Base-by-base conservation (phyloP, 495 filamentous ascomycete genomes). In the Daldinia caldariorum region DNA sequence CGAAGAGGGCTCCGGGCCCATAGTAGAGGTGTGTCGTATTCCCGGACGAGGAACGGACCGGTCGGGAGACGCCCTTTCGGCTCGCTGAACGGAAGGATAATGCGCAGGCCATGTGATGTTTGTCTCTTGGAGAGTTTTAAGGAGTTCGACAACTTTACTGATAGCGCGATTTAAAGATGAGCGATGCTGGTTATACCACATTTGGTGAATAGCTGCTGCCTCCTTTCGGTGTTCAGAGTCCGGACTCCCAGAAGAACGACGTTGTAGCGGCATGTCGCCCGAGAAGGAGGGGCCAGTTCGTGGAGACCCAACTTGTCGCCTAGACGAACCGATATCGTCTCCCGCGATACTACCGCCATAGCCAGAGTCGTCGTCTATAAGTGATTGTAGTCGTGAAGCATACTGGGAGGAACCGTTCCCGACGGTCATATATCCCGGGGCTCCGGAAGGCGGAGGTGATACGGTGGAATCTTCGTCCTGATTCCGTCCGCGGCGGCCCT, bases 51-150 rank as follows among this genome's bases (percentile, higher is more conserved):
- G 71, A 2, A 71, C 57, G 18, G 80, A 70, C 34, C 71, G 77
- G 3, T 81, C 77, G 6, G 82, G 79, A 10, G 82, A 75, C 10
- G 79, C 64, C 10, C 79, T 74, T 34, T 84, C 86, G 35, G 85
- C 76, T 55, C 85, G 87, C 74, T 92, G 89, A 13, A 97, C 90
- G 14, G 94, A 92, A 55, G 95, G 96, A 75, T 99, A 99, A 73
- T 94, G 91, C 38, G 94, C 94, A 5, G 95, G 96, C 95, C 96
- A 98, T 78, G 87, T 85, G 32, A 89, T 80, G 70, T 99, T 99
- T 85, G 90, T 94, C 71, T 92, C 88, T 79, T 97, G 93, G 58
- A 99, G 86, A 58, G 87, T 86, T 80, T 89, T 88, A 51, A 87
- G 74, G 0, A 91, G 90, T 45, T 98, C 94, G 58, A 97, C 87